Base-by-base conservation (phyloP, 2,329 filamentous ascomycete species). In the Colletotrichum ledebouriae region DNA sequence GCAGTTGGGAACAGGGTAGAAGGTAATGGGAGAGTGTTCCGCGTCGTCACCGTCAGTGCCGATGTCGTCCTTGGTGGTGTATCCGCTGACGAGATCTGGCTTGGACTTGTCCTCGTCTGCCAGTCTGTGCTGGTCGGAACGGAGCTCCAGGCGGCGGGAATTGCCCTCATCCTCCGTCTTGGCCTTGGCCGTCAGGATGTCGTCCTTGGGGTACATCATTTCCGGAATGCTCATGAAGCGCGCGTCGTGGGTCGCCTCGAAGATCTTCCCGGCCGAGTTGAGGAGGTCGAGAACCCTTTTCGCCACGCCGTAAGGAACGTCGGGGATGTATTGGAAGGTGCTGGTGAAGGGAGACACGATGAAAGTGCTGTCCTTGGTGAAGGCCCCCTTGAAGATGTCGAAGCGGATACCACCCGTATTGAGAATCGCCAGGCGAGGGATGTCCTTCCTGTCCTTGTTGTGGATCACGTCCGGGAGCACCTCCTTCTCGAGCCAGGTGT, bases 351-450 rank as follows among this genome's bases (percentile, higher is more conserved):
- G 96, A 9, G 92, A 97, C 33, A 98, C 86, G 44, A 95, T 90
- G 76, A 89, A 98, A 0, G 92, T 93, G 4, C 90, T 91, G 77
- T 99, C 96, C 44, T 89, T 89, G 0, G 96, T 98, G 76, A 98
- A 98, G 0, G 90, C 84, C 0, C 96, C 96, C 77, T 95, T 89
- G 84, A 98, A 97, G 70, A 99, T 92, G 78, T 99, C 96, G 78
- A 98, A 99, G 50, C 96, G 92, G 72, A 99, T 89, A 3, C 92
- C 93, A 29, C 96, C 96, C 0, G 93, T 97, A 79, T 99, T 99
- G 63, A 92, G 85, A 58, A 98, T 88, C 34, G 91, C 89, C 11
- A 98, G 81, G 6, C 88, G 86, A 10, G 94, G 86, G 46, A 86
- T 84, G 63, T 89, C 84, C 25, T 85, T 82, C 4, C 90, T 85